These are phyloP conservation scores for Mucor velutinosus DNA, from an alignment of 371 early-diverging fungal genomes.

Conservation along the genomic window DNA sequence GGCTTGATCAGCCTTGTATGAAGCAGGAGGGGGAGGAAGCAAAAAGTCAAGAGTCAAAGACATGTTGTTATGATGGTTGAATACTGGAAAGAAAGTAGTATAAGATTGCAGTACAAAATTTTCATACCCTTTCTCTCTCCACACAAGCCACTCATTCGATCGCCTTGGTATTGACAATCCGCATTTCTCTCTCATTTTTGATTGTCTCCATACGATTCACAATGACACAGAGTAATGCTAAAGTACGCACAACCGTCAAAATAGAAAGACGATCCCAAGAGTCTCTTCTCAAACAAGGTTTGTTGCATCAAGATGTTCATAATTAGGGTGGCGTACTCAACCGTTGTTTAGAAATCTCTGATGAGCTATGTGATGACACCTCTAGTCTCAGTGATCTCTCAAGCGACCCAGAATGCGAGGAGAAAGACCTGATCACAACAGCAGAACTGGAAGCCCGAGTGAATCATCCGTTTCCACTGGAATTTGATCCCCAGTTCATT, in stretches of 20 bases:
- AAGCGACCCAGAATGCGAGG: neutral
- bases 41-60: conserved; percentile 65
- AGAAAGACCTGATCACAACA: neutral
- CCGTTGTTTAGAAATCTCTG: neutral
- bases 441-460: no score
- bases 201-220: neutral
- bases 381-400: neutral
- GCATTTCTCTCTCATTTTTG: neutral
- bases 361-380: neutral
- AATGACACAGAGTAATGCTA: neutral
- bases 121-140: conserved; percentile 1
- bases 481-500: neutral
- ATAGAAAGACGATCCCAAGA: neutral
- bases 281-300: neutral
- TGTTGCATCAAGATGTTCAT: neutral
- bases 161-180: neutral
- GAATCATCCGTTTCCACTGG: neutral
- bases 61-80: conserved; percentile 22
- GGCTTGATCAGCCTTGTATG: conserved; percentile 59
- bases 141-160: neutral
- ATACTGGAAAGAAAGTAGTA: neutral
- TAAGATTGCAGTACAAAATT: neutral
- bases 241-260: neutral
- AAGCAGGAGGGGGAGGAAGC: conserved; percentile 66
- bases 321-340: neutral